Evolutionary conservation across 1,139 yeast genomes (phyloP), one percentile per base, ranked within the genome.

Genomic region (Pichia sp.): DNA sequence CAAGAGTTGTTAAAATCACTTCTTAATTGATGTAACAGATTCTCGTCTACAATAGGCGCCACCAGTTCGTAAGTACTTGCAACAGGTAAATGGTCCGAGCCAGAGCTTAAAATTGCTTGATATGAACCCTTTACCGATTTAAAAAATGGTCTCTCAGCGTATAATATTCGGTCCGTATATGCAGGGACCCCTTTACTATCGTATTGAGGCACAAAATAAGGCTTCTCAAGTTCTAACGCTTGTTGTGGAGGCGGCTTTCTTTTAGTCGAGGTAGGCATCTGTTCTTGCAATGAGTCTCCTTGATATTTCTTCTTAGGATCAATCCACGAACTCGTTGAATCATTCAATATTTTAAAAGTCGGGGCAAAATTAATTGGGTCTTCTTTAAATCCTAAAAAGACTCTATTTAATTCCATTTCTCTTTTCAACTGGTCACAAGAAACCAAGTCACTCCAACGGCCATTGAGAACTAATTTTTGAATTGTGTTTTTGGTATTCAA

Each of bases 81-180:
- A 0, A 85, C 94, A 0, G 95, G 95, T 43, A 82, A 67, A 61
- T 86, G 95, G 58, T 86, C 95, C 0, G 90, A 80, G 29, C 79
- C 71, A 2, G 59, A 54, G 7, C 75, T 54, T 5, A 66, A 66
- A 31, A 65, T 65, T 7, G 64, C 65, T 37, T 68, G 56, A 52
- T 76, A 76, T 0, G 59, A 53, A 5, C 62, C 52, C 42, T 71
- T 77, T 45, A 66, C 63, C 5, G 46, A 27, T 5, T 40, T 26
- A 45, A 75, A 55, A 33, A 64, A 57, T 34, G 67, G 62, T 26
- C 65, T 62, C 28, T 70, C 55, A 1, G 75, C 47, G 53, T 61
- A 69, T 27, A 84, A 62, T 27, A 83, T 73, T 42, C 94, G 67
- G 57, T 86, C 95, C 0, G 95, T 85, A 73, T 87, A 86, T 1